Evolutionary conservation across 2,329 filamentous ascomycete genomes (phyloP).

Genomic region (Trichoderma polysporum): DNA sequence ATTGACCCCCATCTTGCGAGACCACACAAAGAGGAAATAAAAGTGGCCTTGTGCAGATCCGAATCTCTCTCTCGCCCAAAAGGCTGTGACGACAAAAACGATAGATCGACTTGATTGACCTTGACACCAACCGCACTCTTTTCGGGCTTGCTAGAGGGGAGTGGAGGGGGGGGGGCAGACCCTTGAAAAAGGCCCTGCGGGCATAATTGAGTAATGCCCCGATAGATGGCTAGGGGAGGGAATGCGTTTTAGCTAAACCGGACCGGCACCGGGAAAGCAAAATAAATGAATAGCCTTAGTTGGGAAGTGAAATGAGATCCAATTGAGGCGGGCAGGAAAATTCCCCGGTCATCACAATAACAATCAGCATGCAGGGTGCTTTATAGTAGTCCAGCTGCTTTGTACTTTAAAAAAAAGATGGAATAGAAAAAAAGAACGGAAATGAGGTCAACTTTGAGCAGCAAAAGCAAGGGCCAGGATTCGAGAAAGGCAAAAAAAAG

Average conservation of each 20-base stretch:
- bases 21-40: background rate
- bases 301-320: background rate
- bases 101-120: background rate
- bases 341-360: too few species aligned
- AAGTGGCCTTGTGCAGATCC: conserved; percentile 17
- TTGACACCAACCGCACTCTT: background rate
- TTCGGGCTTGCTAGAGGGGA: background rate
- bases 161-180: background rate
- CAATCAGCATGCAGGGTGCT: background rate
- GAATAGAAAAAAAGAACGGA: background rate
- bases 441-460: background rate
- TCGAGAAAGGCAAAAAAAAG: too few species aligned
- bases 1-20: background rate
- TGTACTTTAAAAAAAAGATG: too few species aligned
- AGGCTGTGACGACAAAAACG: background rate
- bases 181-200: background rate
- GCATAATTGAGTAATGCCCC: conserved; percentile 3
- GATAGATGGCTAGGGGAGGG: background rate
- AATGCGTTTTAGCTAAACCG: background rate
- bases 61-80: conserved; percentile 6
- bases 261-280: background rate
- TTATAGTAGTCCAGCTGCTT: background rate
- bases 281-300: background rate
- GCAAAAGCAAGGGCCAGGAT: too few species aligned
- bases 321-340: too few species aligned